Evolutionary conservation across 2,329 filamentous ascomycete species (phyloP), one percentile per base, ranked within the genome.

Genomic region (Thyridium curvatum): DNA sequence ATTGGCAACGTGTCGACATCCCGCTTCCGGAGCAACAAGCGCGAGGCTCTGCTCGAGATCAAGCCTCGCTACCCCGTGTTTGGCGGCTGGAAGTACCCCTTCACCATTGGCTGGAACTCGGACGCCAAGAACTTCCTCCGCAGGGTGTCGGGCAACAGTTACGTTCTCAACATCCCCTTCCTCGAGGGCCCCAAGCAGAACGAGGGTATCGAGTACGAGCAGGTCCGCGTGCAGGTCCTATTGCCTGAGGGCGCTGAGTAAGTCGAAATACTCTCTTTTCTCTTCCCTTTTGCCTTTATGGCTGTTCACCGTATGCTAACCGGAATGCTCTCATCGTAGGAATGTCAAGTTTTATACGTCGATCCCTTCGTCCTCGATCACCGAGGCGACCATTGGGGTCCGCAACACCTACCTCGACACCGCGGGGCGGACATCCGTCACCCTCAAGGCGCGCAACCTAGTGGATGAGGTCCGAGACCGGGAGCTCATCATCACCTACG

Each of bases 1-100:
- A 94, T 98, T 55, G 93, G 93, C 50, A 98, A 98, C 56, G 89
- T 98, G 21, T 94, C 90, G 18, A 98, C 93, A 1, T 95, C 89
- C 40, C 78, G 77, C 46, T 98, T 94, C 74, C 77, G 90, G 45
- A 79, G 72, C 49, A 86, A 79, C 58, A 77, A 74, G 58, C 80
- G 84, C 16, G 86, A 91, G 62, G 84, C 86, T n/a, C 68, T 84
- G 32, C 75, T 98, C 18, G 90, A 96, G 62, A 73, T 96, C 46
- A 93, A 90, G 71, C 93, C 93, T 15, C 80, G 93, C 38, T 98
- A 94, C 62, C 93, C 93, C n/a, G 62, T 98, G 17, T 98, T 96
- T 54, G 93, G 93, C 43, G 89, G 87, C 44, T 98, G 93, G 93
- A 95, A 94, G 64, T 97, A 96, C 65, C 93, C 86, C 48, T 98